Base-by-base conservation (phyloP, 139 green algal species). In the Asterochloris erici region DNA sequence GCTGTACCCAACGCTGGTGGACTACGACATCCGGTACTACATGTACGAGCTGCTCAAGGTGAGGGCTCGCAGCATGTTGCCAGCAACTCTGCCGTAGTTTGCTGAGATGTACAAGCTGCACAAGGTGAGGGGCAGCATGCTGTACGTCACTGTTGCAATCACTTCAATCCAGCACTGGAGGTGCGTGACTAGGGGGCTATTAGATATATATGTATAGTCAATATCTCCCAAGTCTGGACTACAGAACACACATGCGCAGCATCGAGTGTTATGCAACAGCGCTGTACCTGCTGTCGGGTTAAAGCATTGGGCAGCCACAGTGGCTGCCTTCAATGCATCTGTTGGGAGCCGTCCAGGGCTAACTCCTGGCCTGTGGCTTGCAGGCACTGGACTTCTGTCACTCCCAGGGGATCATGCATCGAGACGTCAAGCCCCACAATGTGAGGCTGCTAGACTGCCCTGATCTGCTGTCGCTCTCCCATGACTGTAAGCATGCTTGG, bases 1-100 rank as follows among this genome's bases (percentile, higher is more conserved):
- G 27, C 89, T 99, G 77, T 99, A 99, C 89, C 97, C 97, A 24
- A 98, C 93, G 11, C 89, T 99, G 17, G 92, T 85, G 0, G 97
- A 99, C 90, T 92, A 95, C 63, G 97, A 99, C 88, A 97, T 99
- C 79, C 92, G 97, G 26, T 99, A 95, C 90, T 99, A 99, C 90
- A 96, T 99, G 29, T 92, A 92, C 78, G 93, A 99, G 88, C 91
- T 99, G n/a, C 89, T 99, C 61, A 98, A 97, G 89, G 85, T 89
- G 73, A 15, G 69, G 21, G 13, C 70, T 0, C 12, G 12, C 26
- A 28, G 28, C 70, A 29, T 26, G n/a, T 54, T 62, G 68, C 27
- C 26, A 26, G 11, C 12, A 82, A 28, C 1, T 63, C 4, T 54
- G 38, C 38, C 38, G 38, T 6, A 54, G 38, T 10, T 54, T 54